phyloP scores from a whole-genome alignment of 495 filamentous ascomycete species.

The Aspergillus biplanus region DNA sequence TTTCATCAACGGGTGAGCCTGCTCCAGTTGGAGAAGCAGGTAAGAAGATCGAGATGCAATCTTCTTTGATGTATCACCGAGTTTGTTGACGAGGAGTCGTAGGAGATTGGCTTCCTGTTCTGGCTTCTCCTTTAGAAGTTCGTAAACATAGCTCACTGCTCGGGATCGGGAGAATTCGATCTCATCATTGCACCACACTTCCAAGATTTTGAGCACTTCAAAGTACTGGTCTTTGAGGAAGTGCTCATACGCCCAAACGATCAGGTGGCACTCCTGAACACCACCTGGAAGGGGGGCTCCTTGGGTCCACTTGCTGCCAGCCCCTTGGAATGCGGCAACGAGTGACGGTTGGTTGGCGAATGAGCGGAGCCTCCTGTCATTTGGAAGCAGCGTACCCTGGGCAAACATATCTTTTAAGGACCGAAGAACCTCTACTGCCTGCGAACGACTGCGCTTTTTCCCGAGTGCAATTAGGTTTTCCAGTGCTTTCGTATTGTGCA shows the following conservation, averaged over 20 bases:
- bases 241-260: conserved; percentile 92
- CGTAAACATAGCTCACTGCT: conserved; percentile 85
- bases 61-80: conserved; percentile 91
- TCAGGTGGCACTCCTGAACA: conserved; percentile 72
- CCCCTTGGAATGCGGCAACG: conserved; percentile 64
- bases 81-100: conserved; percentile 89
- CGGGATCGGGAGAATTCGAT: conserved; percentile 86
- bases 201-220: conserved; percentile 84
- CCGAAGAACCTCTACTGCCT: conserved; percentile 86
- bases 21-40: conserved; percentile 85
- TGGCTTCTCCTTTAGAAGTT: conserved; percentile 90
- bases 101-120: conserved; percentile 96
- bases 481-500: conserved; percentile 87
- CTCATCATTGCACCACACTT: conserved; percentile 90
- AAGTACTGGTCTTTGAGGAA: conserved; percentile 93
- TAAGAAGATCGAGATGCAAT: conserved; percentile 91
- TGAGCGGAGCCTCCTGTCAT: conserved; percentile 74
- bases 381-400: conserved; percentile 81
- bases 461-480: conserved; percentile 80
- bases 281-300: conserved; percentile 69
- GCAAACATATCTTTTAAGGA: conserved; percentile 93
- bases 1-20: conserved; percentile 91
- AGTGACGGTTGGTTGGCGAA: conserved; percentile 84
- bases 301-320: conserved; percentile 61
- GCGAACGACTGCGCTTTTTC: conserved; percentile 87